These are phyloP conservation scores for Hypomontagnella submonticulosa DNA, from an alignment of 495 filamentous ascomycete species.

Conservation along the genomic window DNA sequence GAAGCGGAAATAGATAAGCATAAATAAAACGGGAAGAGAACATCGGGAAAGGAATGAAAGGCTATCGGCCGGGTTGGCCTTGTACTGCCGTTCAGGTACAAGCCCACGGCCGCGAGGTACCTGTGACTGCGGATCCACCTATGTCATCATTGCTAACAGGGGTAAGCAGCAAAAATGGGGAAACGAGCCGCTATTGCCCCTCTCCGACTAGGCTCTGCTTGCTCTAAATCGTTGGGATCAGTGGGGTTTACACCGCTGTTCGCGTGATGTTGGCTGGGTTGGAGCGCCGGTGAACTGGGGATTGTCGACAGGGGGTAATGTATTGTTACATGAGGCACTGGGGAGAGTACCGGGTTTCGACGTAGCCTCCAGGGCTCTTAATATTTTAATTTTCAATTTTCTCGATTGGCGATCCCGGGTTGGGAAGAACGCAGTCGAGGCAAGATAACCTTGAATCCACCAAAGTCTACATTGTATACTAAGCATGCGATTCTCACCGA, in stretches of 20 bases:
- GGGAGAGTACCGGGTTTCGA: too few species aligned
- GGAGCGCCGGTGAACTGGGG: constrained; percentile 2
- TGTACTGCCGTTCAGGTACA: constrained; percentile 8
- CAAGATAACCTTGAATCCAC: neutral
- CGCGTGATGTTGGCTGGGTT: constrained; percentile 27
- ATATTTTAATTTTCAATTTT: too few species aligned
- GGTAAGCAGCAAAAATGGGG: constrained; percentile 27
- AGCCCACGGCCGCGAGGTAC: constrained; percentile 1
- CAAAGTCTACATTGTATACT: neutral
- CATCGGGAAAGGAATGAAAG: constrained; percentile 9
- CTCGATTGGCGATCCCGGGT: too few species aligned
- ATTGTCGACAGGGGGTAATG: too few species aligned
- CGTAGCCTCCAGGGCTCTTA: too few species aligned
- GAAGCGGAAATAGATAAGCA: constrained; percentile 7
- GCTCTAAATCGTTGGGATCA: neutral
- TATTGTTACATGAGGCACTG: too few species aligned
- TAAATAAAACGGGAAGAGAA: constrained; percentile 24
- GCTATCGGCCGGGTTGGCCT: constrained; percentile 10
- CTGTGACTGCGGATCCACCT: constrained; percentile 22
- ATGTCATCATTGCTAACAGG: constrained; percentile 37
- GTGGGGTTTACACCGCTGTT: constrained; percentile 41
- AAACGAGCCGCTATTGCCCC: constrained; percentile 33
- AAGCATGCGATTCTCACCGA: constrained; percentile 19
- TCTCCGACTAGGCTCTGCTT: constrained; percentile 6
- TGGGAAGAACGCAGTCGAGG: neutral